phyloP scores from a whole-genome alignment of 805 yeast genomes.

The Candida maesae region DNA sequence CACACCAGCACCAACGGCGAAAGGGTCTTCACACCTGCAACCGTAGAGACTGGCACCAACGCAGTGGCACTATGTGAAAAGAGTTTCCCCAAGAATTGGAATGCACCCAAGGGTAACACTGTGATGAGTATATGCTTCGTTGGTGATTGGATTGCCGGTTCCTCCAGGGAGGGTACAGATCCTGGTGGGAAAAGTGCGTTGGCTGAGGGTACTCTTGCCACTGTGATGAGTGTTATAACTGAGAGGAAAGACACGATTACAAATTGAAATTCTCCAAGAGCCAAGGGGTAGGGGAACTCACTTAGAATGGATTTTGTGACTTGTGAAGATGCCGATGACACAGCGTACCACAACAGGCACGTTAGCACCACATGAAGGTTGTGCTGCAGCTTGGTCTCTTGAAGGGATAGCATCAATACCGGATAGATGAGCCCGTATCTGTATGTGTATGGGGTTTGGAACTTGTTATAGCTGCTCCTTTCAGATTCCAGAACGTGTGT shows the following conservation, averaged over 20 bases:
- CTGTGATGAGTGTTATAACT: conserved; percentile 33
- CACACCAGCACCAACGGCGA: conserved; percentile 59
- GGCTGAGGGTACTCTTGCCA: conserved; percentile 31
- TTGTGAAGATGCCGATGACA: conserved; percentile 63
- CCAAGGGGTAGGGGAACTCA: conserved; percentile 56
- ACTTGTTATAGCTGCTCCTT: no score
- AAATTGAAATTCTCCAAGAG: conserved; percentile 63
- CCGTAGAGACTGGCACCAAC: conserved; percentile 62
- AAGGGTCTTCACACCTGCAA: conserved; percentile 64
- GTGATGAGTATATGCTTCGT: conserved; percentile 40
- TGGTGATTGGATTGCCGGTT: conserved; percentile 30
- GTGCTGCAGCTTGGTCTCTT: neutral
- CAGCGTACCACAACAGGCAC: conserved; percentile 57
- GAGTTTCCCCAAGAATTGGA: conserved; percentile 62
- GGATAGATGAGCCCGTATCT: neutral
- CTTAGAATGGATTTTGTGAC: conserved; percentile 53
- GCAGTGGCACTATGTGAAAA: conserved; percentile 64
- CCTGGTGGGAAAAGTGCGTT: conserved; percentile 47
- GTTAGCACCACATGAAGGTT: conserved; percentile 17
- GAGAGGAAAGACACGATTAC: conserved; percentile 45
- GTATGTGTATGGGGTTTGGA: no score
- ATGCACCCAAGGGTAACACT: conserved; percentile 59
- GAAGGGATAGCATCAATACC: neutral
- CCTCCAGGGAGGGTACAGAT: conserved; percentile 40
- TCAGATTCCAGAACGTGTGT: no score